Conservation (phyloP, 2,329 filamentous ascomycete species). For the Hymenoscyphus occultus region DNA sequence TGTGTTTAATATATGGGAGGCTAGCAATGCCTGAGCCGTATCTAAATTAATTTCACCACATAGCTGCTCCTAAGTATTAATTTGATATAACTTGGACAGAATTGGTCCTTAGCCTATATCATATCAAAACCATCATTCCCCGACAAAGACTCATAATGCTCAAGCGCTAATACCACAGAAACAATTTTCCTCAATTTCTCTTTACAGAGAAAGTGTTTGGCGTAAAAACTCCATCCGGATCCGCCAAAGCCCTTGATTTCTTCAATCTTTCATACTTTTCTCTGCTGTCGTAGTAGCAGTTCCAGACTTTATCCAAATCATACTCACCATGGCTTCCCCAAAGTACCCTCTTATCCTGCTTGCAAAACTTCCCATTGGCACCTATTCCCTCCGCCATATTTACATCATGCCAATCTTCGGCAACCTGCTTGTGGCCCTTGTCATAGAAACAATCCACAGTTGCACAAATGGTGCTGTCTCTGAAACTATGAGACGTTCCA, state of each 20-base stretch:
- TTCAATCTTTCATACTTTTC: constrained; percentile 41
- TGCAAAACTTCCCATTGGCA: constrained; percentile 39
- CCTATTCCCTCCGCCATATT: constrained; percentile 38
- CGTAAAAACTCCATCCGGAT: constrained; percentile 37
- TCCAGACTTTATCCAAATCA: constrained; percentile 40
- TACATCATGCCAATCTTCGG: constrained; percentile 42
- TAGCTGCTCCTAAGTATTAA: too few species aligned
- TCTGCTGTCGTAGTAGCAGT: constrained; percentile 38
- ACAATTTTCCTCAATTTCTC: background rate
- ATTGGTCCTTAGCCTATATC: background rate
- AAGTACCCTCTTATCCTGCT: constrained; percentile 41
- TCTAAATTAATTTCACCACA: too few species aligned
- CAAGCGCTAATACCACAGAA: background rate
- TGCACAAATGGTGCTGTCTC: constrained; percentile 42
- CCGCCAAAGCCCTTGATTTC: constrained; percentile 28
- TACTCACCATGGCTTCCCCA: constrained; percentile 43
- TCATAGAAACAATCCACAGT: constrained; percentile 47
- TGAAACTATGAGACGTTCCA: constrained; percentile 48
- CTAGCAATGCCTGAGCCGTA: too few species aligned
- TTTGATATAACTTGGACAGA: too few species aligned
- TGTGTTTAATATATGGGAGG: too few species aligned
- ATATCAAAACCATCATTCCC: background rate
- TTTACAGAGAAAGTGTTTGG: constrained; percentile 25
- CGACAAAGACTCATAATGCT: background rate
- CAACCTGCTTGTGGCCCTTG: constrained; percentile 35